A percentile compares a stretch with the other conserved stretches of the same genome.
Conservation (phyloP, 1,284 basidiomycete species). For the Prillingera fragicola region DNA sequence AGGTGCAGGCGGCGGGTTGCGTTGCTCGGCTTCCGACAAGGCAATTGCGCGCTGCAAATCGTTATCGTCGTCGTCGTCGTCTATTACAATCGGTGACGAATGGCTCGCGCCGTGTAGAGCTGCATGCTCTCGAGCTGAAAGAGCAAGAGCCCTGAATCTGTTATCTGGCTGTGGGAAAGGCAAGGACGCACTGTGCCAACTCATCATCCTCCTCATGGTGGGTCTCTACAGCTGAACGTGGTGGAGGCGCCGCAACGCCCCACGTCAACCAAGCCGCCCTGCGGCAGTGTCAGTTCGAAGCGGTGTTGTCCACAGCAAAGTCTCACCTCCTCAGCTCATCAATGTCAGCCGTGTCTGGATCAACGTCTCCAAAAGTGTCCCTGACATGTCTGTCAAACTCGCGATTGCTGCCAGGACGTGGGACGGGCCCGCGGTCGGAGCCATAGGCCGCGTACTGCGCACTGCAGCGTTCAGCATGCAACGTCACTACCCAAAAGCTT, state of each 20-base stretch:
- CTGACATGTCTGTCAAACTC: conserved; percentile 36
- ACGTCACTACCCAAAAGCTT: not conserved
- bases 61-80: conserved; percentile 34
- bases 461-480: not conserved
- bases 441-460: not conserved
- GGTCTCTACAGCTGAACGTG: not conserved
- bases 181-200: conserved; percentile 26
- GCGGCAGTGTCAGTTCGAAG: not conserved
- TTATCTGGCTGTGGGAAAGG: not conserved
- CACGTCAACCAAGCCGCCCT: conserved; percentile 42
- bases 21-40: conserved; percentile 22
- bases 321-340: conserved; percentile 32
- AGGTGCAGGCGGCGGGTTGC: conserved; percentile 20
- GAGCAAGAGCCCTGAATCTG: conserved; percentile 22
- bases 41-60: conserved; percentile 26
- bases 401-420: conserved; percentile 24
- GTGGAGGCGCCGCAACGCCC: conserved; percentile 22
- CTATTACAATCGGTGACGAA: conserved; percentile 8
- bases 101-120: not conserved
- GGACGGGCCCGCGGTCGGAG: conserved; percentile 7
- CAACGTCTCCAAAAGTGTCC: conserved; percentile 16
- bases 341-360: conserved; percentile 18
- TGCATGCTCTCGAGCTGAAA: conserved; percentile 24
- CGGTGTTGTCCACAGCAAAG: not conserved
- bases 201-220: conserved; percentile 31